Base-by-base conservation (phyloP, 1,284 basidiomycete genomes). In the Ganoderma boninense region DNA sequence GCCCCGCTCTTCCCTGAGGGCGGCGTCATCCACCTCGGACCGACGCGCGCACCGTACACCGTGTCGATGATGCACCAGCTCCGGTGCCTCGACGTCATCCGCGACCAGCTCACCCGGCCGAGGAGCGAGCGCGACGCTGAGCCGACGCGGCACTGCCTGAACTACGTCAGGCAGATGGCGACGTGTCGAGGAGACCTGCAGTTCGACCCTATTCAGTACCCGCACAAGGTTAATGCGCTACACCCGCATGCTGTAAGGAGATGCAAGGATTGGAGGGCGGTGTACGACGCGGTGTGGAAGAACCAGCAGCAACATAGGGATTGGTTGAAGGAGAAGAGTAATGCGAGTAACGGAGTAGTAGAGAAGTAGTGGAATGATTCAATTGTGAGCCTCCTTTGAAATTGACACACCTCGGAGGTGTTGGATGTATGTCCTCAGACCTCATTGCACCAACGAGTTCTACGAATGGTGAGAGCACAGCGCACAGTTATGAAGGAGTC, bases 1-100 rank as follows among this genome's bases (percentile, higher is more conserved):
- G 69, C 67, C 1, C 66, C 67, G 4, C 73, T 76, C 57, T 63
- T 73, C 40, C 71, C 75, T 10, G 70, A 59, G 5, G 70, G 71
- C 26, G 75, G 75, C 54, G 23, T 74, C 23, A 57, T 76, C 32
- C 68, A 76, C 54, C 63, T 73, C 44, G 67, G 69, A n/a, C 54
- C 52, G 0, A 46, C 40, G 4, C 69, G 40, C 35, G 62, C 66
- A 11, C 70, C 71, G 16, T 73, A 74, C 68, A 76, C 74, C 6
- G 72, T 76, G 49, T 66, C 74, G 29, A 70, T 76, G 70, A 71
- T 76, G 64, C 75, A 76, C 69, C 72, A 76, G 59, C 71, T 76
- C 14, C 70, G 71, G 38, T 76, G 75, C 67, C 69, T 76, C 62
- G 69, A 75, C 70, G 61, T 71, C 66, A 32, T 76, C 4, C 75